Evolutionary conservation across 2,329 filamentous ascomycete genomes (phyloP).

Genomic region (Calonectria multiphialidica): DNA sequence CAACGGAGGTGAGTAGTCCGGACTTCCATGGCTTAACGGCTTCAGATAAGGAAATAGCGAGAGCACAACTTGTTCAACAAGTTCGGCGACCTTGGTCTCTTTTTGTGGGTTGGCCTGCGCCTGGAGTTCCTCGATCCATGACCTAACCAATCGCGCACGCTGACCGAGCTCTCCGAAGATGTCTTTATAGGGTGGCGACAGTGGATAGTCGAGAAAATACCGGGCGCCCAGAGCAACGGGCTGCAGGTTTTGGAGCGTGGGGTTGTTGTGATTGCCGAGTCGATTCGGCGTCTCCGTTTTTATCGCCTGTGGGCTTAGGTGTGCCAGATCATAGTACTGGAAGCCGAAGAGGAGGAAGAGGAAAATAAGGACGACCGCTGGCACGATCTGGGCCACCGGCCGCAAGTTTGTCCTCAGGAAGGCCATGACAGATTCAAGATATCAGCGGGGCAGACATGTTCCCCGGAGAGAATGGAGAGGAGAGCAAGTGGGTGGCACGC

Average conservation of each 20-base stretch:
- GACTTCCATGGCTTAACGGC: not conserved
- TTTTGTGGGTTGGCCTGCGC: not conserved
- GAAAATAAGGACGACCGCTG: not conserved
- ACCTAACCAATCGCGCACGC: conserved; percentile 34
- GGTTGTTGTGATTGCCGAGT: not conserved
- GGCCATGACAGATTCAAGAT: not conserved
- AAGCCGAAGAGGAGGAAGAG: conserved; percentile 1
- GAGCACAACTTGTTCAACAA: not conserved
- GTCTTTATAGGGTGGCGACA: conserved; percentile 45
- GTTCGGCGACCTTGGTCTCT: conserved; percentile 20
- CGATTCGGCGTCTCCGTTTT: not conserved
- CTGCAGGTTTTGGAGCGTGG: not conserved
- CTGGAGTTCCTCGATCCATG: conserved; percentile 32
- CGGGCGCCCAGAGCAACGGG: conserved; percentile 28
- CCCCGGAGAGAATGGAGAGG: no score
- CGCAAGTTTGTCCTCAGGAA: not conserved
- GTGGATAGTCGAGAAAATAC: conserved; percentile 45
- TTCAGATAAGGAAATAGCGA: conserved; percentile 44
- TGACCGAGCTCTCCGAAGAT: conserved; percentile 49
- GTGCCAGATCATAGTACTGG: not conserved
- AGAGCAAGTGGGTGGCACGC: no score
- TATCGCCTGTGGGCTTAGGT: not conserved
- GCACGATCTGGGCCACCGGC: not conserved
- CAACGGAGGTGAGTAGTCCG: conserved; percentile 28
- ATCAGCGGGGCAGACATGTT: not conserved